These are phyloP conservation scores for Trichoderma breve DNA, from an alignment of 2,329 filamentous ascomycete genomes.

Conservation along the genomic window DNA sequence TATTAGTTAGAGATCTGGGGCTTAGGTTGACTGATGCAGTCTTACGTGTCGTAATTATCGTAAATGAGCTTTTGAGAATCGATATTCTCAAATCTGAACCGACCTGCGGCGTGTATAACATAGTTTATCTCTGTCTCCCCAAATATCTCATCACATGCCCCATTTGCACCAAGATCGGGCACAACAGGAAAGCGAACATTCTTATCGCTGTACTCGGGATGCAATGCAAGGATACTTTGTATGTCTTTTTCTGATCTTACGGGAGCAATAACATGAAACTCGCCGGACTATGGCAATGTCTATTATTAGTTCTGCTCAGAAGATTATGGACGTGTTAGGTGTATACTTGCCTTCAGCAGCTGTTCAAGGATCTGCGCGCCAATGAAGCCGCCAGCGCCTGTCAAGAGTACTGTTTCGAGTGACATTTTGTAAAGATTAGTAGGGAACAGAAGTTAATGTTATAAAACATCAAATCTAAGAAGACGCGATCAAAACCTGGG, in stretches of 20 bases:
- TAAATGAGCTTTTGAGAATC: neutral
- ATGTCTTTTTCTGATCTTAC: neutral
- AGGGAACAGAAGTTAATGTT: neutral
- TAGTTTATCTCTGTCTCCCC: neutral
- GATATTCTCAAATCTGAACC: neutral
- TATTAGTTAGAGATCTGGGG: neutral
- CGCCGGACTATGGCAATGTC: too few relatives aligned
- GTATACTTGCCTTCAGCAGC: neutral
- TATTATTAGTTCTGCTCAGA: too few relatives aligned
- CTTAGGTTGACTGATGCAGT: too few relatives aligned
- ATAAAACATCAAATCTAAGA: neutral
- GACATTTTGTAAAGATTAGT: neutral
- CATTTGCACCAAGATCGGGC: neutral
- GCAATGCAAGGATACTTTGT: neutral
- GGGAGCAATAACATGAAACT: too few relatives aligned
- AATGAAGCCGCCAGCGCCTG: neutral
- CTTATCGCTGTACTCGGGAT: neutral
- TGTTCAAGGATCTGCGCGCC: neutral
- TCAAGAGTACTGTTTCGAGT: neutral
- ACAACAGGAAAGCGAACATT: neutral
- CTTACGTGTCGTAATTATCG: neutral
- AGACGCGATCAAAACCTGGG: neutral
- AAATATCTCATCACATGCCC: neutral
- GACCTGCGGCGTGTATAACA: neutral
- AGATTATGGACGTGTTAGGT: too few relatives aligned